Evolutionary conservation across 441 rosid genomes (phyloP), one percentile per base, ranked within the genome.

Genomic region (Daphne laureola): DNA sequence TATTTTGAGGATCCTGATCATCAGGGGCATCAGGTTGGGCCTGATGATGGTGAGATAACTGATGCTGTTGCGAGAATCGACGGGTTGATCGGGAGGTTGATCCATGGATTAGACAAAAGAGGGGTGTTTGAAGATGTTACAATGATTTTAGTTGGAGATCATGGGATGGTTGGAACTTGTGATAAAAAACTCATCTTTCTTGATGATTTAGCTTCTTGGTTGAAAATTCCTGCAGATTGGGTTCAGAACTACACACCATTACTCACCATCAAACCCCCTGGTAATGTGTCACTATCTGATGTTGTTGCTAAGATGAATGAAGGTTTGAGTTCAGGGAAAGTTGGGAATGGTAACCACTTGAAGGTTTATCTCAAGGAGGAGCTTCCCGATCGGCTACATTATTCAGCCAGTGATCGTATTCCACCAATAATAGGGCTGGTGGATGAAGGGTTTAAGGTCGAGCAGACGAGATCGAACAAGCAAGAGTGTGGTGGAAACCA

Each of bases 81-180:
- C 71, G 14, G 69, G 26, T 52, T 92, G 73, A 86, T 92, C 12
- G 98, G 97, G 56, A 89, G 76, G 72, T 53, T 92, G 65, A 86
- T 92, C 17, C 43, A 67, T 56, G 98, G 98, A 21, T 51, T 92
- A 27, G 92, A 89, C 50, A 78, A 74, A 57, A 80, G 87, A 78
- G 96, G 90, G 49, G 68, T 86, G 46, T 89, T 92, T 45, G 88
- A 89, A 69, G 96, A 89, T 76, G 96, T 89, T 62, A 73, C 64
- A 43, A 69, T 92, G 53, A 81, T 89, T 50, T 68, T 92, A 86
- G 85, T 86, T 16, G 97, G 98, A 59, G 98, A 89, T 68, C 98
- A 92, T 73, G 98, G 98, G 17, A 92, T 92, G 97, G 98, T 92
- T 45, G 97, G 98, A 25, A 92, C 92, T 8, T 92, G 98, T 53